A percentile compares a stretch with the other conserved stretches of the same genome.
Evolutionary conservation across 441 rosid species (phyloP).

Genomic region (Melastoma candidum): DNA sequence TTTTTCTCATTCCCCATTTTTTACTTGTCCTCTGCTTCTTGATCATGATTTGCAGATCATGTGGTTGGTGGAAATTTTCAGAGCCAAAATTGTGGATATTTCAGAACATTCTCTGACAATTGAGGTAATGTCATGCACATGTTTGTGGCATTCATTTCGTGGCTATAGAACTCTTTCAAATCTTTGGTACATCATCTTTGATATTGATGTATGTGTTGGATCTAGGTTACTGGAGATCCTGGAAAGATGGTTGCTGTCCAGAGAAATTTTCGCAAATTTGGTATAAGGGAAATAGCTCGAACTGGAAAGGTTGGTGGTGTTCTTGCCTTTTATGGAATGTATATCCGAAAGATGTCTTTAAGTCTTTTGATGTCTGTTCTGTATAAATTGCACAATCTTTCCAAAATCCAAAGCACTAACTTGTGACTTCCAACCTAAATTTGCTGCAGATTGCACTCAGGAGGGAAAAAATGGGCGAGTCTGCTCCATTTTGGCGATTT

Average conservation of each 20-base stretch:
- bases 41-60: slow-evolving; percentile 46
- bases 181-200: no score
- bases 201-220: slow-evolving; percentile 2
- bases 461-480: slow-evolving; percentile 87
- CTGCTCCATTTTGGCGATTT: slow-evolving; percentile 94
- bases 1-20: background rate
- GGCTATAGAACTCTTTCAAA: no score
- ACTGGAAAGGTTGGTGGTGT: slow-evolving; percentile 73
- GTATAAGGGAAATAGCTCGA: slow-evolving; percentile 85
- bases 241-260: slow-evolving; percentile 82
- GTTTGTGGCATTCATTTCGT: background rate
- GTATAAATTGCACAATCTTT: no score
- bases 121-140: slow-evolving; percentile 45
- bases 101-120: slow-evolving; percentile 67
- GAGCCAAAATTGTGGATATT: slow-evolving; percentile 85
- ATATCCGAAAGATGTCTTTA: background rate
- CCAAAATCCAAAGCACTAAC: background rate
- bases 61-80: slow-evolving; percentile 87
- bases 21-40: slow-evolving; percentile 4
- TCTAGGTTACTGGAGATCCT: slow-evolving; percentile 90
- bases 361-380: slow-evolving; percentile 3
- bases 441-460: slow-evolving; percentile 70
- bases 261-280: slow-evolving; percentile 78
- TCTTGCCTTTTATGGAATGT: background rate
- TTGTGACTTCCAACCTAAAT: background rate